Evolutionary conservation across 2,329 filamentous ascomycete species (phyloP).

Genomic region (Coniochaeta sp.): DNA sequence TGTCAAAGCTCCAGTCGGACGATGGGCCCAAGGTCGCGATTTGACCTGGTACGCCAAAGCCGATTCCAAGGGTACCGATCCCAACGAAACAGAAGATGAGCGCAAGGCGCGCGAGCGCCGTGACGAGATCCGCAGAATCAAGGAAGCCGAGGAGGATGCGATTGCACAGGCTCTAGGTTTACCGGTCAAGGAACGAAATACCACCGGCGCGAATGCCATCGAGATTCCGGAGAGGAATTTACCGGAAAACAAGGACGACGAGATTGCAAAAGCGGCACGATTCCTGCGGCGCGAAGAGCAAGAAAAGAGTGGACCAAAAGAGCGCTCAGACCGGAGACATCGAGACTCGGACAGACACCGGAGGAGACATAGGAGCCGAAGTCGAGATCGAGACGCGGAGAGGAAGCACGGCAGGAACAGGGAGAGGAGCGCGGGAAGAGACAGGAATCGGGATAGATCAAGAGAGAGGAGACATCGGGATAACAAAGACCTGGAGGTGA

Average conservation of each 20-base stretch:
- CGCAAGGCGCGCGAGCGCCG: slow-evolving; percentile 54
- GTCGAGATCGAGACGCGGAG: slow-evolving; percentile 7
- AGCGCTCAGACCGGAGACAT: slow-evolving; percentile 10
- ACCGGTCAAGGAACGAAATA: slow-evolving; percentile 56
- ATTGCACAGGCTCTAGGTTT: slow-evolving; percentile 77
- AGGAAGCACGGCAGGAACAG: slow-evolving; percentile 14
- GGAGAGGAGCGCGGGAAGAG: slow-evolving; percentile 16
- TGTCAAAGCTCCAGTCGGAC: slow-evolving; percentile 83
- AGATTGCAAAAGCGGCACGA: slow-evolving; percentile 7
- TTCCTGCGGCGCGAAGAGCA: background rate
- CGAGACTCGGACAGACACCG: slow-evolving; percentile 25
- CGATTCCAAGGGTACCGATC: slow-evolving; percentile 37
- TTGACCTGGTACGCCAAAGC: slow-evolving; percentile 58
- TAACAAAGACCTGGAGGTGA: slow-evolving; percentile 21
- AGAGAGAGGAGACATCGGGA: slow-evolving; percentile 23
- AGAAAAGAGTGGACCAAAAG: slow-evolving; percentile 13
- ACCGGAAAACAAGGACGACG: slow-evolving; percentile 24
- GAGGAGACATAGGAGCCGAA: slow-evolving; percentile 22
- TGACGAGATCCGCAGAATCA: slow-evolving; percentile 74
- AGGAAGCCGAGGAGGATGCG: slow-evolving; percentile 89
- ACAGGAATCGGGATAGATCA: slow-evolving; percentile 12
- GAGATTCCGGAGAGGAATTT: slow-evolving; percentile 43
- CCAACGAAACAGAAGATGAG: slow-evolving; percentile 52
- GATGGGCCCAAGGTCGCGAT: slow-evolving; percentile 77
- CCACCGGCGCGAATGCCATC: slow-evolving; percentile 60